Base-by-base conservation (phyloP, 768 basidiomycete species). In the Agaricus blazei region DNA sequence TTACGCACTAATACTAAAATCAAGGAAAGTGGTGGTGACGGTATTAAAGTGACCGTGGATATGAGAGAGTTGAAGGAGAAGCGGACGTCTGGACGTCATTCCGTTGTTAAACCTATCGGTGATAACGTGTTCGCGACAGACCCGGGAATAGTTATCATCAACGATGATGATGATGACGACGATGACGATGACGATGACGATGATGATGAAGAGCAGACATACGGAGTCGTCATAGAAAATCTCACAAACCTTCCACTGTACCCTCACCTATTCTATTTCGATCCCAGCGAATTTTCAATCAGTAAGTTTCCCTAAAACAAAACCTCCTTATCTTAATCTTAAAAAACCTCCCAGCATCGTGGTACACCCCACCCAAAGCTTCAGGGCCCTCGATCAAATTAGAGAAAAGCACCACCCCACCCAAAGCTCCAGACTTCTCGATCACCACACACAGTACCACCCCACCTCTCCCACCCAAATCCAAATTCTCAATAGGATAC, bases 181-280 rank as follows among this genome's bases (percentile, higher is more conserved):
- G 19, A 19, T 19, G 19, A 19, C 19, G 19, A 19, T 19, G 1
- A 19, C 1, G 19, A 19, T 19, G 19, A 19, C 1, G 19, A 19
- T 19, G 19, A 19, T 19, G 62, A 71, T 23, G 48, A 12, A 12
- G 45, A 55, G 9, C 56, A 54, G 43, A 38, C 26, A 19, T 58
- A 58, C 27, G 52, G 57, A 2, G 63, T 77, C 52, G 66, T 64
- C 6, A 63, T 76, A 29, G 62, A 61, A 52, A 76, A 77, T 57
- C 54, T 66, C 0, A 68, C 70, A 0, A 61, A 64, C 42, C 26
- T 61, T n/a, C 60, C 65, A 6, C 54, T 77, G 6, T 77, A 75
- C 48, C 62, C 73, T 23, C 72, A 72, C 29, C 63, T 74, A 4
- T 75, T 75, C 59, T 71, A 74, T 52, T 78, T 77, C 49, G 75